Conservation (phyloP, 2,329 filamentous ascomycete species). For the Scytalidium lignicola region DNA sequence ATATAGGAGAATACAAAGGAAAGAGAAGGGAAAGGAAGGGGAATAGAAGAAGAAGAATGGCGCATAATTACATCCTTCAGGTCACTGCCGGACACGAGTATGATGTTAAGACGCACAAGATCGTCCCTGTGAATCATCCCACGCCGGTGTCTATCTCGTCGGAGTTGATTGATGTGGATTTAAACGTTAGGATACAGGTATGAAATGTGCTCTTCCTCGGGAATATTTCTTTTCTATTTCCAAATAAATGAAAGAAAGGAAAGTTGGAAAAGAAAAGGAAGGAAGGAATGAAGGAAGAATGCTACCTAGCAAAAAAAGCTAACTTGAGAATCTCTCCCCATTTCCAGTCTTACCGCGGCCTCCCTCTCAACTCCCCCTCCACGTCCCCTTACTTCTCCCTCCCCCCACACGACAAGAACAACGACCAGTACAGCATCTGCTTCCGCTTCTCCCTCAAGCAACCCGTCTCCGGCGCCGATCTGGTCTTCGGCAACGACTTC, state of each 20-base stretch:
- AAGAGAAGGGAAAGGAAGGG: no score
- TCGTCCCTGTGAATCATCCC: slow-evolving; percentile 70
- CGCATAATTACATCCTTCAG: slow-evolving; percentile 70
- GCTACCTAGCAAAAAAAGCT: no score
- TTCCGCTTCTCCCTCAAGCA: slow-evolving; percentile 71
- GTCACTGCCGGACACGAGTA: slow-evolving; percentile 80
- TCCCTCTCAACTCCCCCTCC: slow-evolving; percentile 63
- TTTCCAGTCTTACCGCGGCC: slow-evolving; percentile 52
- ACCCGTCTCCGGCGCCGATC: slow-evolving; percentile 38
- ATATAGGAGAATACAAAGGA: no score
- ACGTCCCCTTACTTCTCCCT: slow-evolving; percentile 74
- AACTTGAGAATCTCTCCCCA: no score
- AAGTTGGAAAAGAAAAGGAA: no score
- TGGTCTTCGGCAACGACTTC: slow-evolving; percentile 95
- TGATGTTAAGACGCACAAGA: slow-evolving; percentile 63
- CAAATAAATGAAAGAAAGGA: no score
- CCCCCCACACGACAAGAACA: slow-evolving; percentile 57
- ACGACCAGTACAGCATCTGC: slow-evolving; percentile 80
- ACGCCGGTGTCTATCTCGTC: slow-evolving; percentile 58
- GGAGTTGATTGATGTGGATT: slow-evolving; percentile 56
- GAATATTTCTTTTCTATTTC: no score
- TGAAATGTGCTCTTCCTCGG: no score
- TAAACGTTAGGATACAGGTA: slow-evolving; percentile 69
- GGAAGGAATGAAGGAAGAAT: no score
- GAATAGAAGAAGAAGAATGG: slow-evolving; percentile 35